Percentiles rank a stretch among this genome's conserved stretches.
phyloP scores from a whole-genome alignment of 1,284 basidiomycete species.

The Melampsora larici-populina region DNA sequence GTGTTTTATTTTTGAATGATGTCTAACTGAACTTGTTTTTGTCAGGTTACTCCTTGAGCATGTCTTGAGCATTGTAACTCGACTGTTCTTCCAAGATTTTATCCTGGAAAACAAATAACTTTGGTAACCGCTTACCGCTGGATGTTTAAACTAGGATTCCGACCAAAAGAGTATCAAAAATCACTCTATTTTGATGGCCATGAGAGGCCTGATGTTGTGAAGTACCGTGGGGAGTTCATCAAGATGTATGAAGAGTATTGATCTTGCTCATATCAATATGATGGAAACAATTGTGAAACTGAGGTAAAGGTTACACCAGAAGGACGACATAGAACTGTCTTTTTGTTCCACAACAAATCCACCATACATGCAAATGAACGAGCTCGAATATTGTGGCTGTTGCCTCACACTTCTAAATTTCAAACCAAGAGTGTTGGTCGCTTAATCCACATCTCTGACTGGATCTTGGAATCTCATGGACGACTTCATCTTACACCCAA shows the following conservation, averaged over 20 bases:
- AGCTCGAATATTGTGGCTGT: not conserved
- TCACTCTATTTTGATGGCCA: conserved; percentile 30
- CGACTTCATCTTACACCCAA: not conserved
- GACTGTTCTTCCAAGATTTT: conserved; percentile 3
- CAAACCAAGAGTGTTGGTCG: conserved; percentile 8
- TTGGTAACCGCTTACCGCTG: not conserved
- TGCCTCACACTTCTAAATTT: not conserved
- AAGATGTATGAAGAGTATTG: not conserved
- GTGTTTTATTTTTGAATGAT: not conserved
- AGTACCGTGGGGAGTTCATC: conserved; percentile 4
- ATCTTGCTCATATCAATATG: not conserved
- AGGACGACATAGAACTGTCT: not conserved
- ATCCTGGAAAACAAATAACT: not conserved
- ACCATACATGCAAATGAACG: conserved; percentile 21
- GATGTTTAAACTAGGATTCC: conserved; percentile 13
- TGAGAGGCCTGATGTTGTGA: conserved; percentile 5
- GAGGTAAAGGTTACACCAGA: not conserved
- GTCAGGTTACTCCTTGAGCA: conserved; percentile 14
- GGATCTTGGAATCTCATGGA: conserved; percentile 1
- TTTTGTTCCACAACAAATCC: conserved; percentile 19
- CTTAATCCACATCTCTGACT: conserved; percentile 17
- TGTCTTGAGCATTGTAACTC: not conserved
- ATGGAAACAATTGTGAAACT: not conserved
- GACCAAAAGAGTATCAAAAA: conserved; percentile 5
- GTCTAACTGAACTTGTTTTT: not conserved